Base-by-base conservation (phyloP, 805 yeast species). In the Huiozyma sinensis region DNA sequence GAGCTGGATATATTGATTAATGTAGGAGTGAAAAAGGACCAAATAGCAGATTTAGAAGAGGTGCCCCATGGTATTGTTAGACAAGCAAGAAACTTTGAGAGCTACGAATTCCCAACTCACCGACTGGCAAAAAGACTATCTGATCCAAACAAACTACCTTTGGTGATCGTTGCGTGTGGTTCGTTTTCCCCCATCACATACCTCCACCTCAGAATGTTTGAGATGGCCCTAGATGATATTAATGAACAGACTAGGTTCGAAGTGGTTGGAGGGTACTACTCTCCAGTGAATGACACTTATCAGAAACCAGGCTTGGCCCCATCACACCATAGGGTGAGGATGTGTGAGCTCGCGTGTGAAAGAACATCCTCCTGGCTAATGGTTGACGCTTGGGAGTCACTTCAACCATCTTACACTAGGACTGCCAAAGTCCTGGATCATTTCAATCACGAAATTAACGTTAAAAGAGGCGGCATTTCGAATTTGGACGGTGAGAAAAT, bases 381-480 rank as follows among this genome's bases (percentile, higher is more conserved):
- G 98, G 98, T 92, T 29, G 98, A 92, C 63, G 97, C 97, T 1
- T 92, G 98, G 98, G 98, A 92, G 67, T 82, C 94, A 3, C 70
- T 92, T 47, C 98, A 92, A 64, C 84, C 85, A 1, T 73, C 79
- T 39, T 92, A 92, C 63, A 87, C 95, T 28, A 75, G 98, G 52
- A 92, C 98, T 0, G 97, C 97, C 1, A 75, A 87, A 44, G 98
- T 92, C 6, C 72, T 92, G 58, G 98, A 92, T 61, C 98, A 92
- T 64, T 92, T 92, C 66, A 90, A 92, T 64, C 86, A 89, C 57
- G 98, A 92, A 57, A 83, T 92, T 51, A 92, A 92, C 61, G 78
- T 88, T 47, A 85, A 83, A 59, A 70, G 95, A 45, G 89, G 94
- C 17, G 98, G 98, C 11, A 79, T 92, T 11, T 56, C 64, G 49